Base-by-base conservation (phyloP, 1,284 basidiomycete species). In the Ganoderma lingzhi region DNA sequence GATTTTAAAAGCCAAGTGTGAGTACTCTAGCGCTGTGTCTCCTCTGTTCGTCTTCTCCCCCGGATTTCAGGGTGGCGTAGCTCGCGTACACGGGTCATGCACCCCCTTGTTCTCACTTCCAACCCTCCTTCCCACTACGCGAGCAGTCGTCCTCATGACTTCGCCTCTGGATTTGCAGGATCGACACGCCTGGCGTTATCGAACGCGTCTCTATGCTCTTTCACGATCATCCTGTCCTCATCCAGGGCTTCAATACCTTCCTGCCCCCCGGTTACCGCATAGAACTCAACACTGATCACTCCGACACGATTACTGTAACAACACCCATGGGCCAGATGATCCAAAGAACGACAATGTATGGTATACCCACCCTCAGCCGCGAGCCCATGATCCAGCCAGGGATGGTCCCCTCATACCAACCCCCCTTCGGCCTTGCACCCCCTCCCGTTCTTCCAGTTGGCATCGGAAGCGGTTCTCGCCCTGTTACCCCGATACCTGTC, bases 181-280 rank as follows among this genome's bases (percentile, higher is more conserved):
- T 99, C 81, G 97, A 99, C 84, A 99, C 98, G 0, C 98, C 97
- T 0, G 97, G 97, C 70, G 98, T 99, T 76, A 99, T 99, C 79
- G 92, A 97, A 76, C 94, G 98, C 68, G 97, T 99, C 65, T 99
- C 97, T 2, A 91, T 89, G 73, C 91, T 99, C 58, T 99, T 99
- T 82, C 91, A 95, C 75, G 96, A 96, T 15, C 96, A 99, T 82
- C 96, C 95, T 1, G 82, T 88, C 71, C 93, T 99, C 76, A 99
- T 99, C 67, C 94, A 98, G 82, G 98, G 98, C 42, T 99, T 99
- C 89, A 99, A 99, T 84, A 99, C 97, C 3, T 99, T 99, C 83
- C 89, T 99, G 2, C 98, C 98, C 0, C 90, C 94, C 30, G 97
- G 97, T 44, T 99, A 99, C 83, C 93, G 96, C 72, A 99, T 99